Percentiles rank a stretch among this genome's conserved stretches.
phyloP scores from a whole-genome alignment of 768 basidiomycete genomes.

The Hygrocybe punicea region DNA sequence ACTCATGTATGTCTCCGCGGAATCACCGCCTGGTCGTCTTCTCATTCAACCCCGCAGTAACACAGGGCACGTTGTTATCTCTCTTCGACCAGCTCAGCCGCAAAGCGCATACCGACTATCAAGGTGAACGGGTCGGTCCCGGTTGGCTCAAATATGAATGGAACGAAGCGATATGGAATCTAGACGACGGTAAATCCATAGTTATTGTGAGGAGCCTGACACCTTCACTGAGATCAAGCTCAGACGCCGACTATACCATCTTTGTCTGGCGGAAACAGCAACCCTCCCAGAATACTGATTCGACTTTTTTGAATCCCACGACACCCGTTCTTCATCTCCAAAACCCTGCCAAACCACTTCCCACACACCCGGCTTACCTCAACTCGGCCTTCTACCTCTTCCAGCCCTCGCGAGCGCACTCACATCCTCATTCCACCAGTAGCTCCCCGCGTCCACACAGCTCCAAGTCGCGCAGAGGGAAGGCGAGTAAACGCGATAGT shows the following conservation, averaged over 20 bases:
- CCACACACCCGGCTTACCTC: constrained; percentile 57
- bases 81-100: constrained; percentile 70
- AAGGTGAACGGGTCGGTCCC: constrained; percentile 59
- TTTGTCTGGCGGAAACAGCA: constrained; percentile 71
- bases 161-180: constrained; percentile 73
- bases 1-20: constrained; percentile 55
- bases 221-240: background rate
- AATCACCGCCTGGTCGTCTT: background rate
- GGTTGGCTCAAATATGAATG: constrained; percentile 89
- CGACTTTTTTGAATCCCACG: constrained; percentile 25
- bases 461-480: constrained; percentile 42
- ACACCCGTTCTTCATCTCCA: constrained; percentile 61
- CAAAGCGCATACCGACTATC: constrained; percentile 58
- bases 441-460: constrained; percentile 36
- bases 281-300: constrained; percentile 23
- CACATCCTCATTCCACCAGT: constrained; percentile 30
- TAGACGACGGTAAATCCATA: constrained; percentile 75
- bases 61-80: constrained; percentile 59
- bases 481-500: constrained; percentile 32
- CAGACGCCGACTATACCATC: constrained; percentile 85
- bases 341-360: constrained; percentile 57
- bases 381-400: constrained; percentile 75
- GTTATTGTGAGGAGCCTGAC: background rate
- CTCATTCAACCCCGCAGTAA: constrained; percentile 44
- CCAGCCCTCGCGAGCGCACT: constrained; percentile 37